phyloP scores from a whole-genome alignment of 306 rosid species.

The Lablab purpureus region DNA sequence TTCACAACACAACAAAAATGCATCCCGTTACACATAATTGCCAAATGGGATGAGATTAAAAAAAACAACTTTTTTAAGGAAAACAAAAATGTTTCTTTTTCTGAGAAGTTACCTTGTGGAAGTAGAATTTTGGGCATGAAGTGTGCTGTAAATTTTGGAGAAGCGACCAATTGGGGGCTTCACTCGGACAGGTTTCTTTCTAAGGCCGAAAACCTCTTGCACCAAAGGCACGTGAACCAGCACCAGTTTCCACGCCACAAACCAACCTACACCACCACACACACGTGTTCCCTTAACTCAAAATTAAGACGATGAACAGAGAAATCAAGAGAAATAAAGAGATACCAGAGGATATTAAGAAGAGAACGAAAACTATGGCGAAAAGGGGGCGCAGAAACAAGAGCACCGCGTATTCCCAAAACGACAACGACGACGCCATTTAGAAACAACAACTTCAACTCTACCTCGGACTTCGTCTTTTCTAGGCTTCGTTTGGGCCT shows the following conservation, averaged over 20 bases:
- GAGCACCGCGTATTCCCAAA: constrained; percentile 57
- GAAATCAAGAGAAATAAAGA: neutral
- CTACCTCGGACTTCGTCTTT: neutral
- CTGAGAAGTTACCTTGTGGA: constrained; percentile 47
- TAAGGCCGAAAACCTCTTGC: constrained; percentile 82
- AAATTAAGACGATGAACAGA: neutral
- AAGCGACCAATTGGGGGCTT: constrained; percentile 76
- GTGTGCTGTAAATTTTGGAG: constrained; percentile 64
- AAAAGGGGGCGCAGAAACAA: constrained; percentile 68
- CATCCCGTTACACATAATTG: neutral
- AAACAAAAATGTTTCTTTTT: neutral
- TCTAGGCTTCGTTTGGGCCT: neutral
- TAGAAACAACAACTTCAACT: neutral
- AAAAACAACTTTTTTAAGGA: neutral
- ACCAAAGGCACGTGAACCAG: constrained; percentile 90
- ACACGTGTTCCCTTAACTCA: neutral
- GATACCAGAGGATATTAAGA: constrained; percentile 67
- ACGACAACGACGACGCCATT: constrained; percentile 42
- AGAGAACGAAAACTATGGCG: constrained; percentile 65
- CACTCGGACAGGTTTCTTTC: constrained; percentile 61
- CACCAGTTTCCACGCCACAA: constrained; percentile 88
- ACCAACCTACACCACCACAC: constrained; percentile 68
- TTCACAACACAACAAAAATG: neutral
- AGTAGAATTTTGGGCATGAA: constrained; percentile 60
- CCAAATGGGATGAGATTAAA: no score